Percentiles rank a stretch among this genome's conserved stretches.
Conservation (phyloP, 352 stramenopile genomes). For the Thalassiosira exigua region DNA sequence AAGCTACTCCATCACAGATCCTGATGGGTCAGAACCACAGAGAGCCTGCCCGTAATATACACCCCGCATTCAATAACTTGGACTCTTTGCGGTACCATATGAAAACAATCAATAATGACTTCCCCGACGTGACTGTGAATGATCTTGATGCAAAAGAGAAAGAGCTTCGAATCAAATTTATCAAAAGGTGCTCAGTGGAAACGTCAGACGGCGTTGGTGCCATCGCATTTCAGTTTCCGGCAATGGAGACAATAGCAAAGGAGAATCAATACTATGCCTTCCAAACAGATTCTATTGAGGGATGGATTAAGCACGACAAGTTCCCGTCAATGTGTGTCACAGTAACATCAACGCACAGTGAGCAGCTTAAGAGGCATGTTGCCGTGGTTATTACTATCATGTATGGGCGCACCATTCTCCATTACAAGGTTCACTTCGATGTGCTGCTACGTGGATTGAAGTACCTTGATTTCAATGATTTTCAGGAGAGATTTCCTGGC, state of each 20-base stretch:
- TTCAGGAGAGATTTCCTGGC: constrained; percentile 14
- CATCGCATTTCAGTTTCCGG: constrained; percentile 16
- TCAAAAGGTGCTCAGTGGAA: no score
- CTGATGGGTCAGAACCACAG: neutral
- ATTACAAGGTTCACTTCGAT: constrained; percentile 1
- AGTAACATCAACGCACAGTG: constrained; percentile 3
- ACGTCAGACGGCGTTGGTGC: neutral
- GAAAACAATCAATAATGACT: neutral
- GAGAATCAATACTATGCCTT: constrained; percentile 17
- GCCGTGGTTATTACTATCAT: constrained; percentile 10
- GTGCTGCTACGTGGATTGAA: neutral
- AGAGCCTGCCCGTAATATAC: neutral
- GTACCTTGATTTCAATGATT: constrained; percentile 9
- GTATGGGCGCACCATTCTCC: neutral
- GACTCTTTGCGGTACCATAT: constrained; percentile 5
- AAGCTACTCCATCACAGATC: neutral
- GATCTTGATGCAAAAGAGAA: neutral
- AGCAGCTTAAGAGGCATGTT: neutral
- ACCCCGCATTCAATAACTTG: constrained; percentile 11
- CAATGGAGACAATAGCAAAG: neutral
- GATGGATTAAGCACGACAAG: constrained; percentile 1
- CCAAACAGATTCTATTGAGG: constrained; percentile 20
- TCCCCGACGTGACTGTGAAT: neutral
- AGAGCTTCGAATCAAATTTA: neutral
- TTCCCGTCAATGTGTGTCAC: constrained; percentile 10